Percentiles rank a stretch among this genome's conserved stretches.
phyloP scores from a whole-genome alignment of 1,139 yeast genomes.

The Trichomonascaceae sp. region DNA sequence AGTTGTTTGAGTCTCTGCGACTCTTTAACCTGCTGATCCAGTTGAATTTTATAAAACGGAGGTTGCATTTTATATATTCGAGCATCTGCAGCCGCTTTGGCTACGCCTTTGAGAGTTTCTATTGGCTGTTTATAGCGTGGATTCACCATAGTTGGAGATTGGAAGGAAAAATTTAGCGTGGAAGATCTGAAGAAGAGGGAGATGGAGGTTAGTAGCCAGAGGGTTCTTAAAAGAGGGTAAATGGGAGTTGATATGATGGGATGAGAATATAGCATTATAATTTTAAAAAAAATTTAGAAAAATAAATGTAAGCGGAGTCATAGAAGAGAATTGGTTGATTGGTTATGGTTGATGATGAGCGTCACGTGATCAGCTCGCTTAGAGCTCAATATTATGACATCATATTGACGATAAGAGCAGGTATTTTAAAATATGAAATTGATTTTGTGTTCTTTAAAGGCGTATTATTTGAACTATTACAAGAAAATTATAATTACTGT shows the following conservation, averaged over 20 bases:
- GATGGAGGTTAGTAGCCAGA: neutral
- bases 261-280: neutral
- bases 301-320: neutral
- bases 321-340: neutral
- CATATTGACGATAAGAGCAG: no score
- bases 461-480: no score
- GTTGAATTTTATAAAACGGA: slow-evolving; percentile 22
- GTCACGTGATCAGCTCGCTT: neutral
- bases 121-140: slow-evolving; percentile 17
- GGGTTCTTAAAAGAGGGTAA: neutral
- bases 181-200: neutral
- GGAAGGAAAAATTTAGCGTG: neutral
- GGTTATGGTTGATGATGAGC: neutral
- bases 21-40: slow-evolving; percentile 21
- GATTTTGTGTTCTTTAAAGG: no score
- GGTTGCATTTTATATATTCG: slow-evolving; percentile 20
- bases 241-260: neutral
- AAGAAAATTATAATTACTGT: no score
- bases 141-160: slow-evolving; percentile 16
- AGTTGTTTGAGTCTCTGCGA: slow-evolving; percentile 18
- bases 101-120: slow-evolving; percentile 21
- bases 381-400: neutral
- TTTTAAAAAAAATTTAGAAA: neutral
- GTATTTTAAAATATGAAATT: no score
- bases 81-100: slow-evolving; percentile 20